Conservation (phyloP, 75 land plant species). For the Cupressus sempervirens region DNA sequence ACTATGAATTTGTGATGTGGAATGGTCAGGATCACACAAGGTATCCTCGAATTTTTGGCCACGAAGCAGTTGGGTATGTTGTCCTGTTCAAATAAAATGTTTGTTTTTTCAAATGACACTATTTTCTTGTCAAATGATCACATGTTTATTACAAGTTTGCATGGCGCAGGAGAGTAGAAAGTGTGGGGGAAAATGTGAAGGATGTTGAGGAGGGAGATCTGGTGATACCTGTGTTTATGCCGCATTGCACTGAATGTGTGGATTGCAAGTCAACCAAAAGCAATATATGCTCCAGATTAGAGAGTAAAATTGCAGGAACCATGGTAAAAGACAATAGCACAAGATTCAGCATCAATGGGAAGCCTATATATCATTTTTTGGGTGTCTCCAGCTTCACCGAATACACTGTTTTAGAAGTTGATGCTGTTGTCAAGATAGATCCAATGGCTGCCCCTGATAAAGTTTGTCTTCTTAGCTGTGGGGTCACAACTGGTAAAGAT, state of each 20-base stretch:
- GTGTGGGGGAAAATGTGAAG: conserved; percentile 56
- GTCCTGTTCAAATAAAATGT: background rate
- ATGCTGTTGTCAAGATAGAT: conserved; percentile 37
- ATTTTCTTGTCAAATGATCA: background rate
- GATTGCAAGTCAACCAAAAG: conserved; percentile 40
- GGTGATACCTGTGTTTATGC: conserved; percentile 42
- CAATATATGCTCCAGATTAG: conserved; percentile 27
- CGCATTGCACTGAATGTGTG: conserved; percentile 54
- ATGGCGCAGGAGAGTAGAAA: conserved; percentile 57
- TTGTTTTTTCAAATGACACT: background rate
- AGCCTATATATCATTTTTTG: conserved; percentile 37
- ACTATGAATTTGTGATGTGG: too few relatives aligned
- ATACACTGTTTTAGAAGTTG: conserved; percentile 52
- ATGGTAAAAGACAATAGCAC: conserved; percentile 13
- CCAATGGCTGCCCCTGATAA: conserved; percentile 35
- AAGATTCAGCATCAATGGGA: conserved; percentile 31
- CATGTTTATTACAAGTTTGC: background rate
- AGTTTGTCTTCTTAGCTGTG: conserved; percentile 66
- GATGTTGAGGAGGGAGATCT: conserved; percentile 48
- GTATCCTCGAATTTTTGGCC: conserved; percentile 77
- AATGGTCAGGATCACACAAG: background rate
- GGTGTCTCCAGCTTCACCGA: conserved; percentile 55
- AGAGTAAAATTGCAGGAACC: conserved; percentile 7
- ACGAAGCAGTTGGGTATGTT: conserved; percentile 75
- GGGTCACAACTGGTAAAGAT: conserved; percentile 52